phyloP scores from a whole-genome alignment of 441 rosid species.

The Mallotus japonicus region DNA sequence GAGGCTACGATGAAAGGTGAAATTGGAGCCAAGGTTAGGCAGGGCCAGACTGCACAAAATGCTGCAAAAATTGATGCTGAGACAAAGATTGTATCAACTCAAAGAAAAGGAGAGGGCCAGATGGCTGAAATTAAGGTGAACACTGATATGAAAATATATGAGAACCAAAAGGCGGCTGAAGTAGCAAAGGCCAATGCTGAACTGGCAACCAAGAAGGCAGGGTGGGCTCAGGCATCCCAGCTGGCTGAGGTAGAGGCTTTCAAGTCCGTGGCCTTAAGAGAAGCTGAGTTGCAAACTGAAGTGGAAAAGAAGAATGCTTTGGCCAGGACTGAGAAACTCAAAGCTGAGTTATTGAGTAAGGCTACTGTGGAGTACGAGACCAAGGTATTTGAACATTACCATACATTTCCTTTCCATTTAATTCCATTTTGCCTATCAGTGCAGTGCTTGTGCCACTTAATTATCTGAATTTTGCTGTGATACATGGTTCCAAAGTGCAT shows the following conservation, averaged over 20 bases:
- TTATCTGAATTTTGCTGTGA: too few species aligned
- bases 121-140: conserved; percentile 52
- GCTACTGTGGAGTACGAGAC: conserved; percentile 72
- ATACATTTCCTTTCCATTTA: too few species aligned
- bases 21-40: conserved; percentile 44
- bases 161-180: conserved; percentile 59
- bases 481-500: too few species aligned
- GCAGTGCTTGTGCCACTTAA: too few species aligned
- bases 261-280: conserved; percentile 54
- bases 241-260: conserved; percentile 65
- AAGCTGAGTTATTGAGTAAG: conserved; percentile 57
- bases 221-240: conserved; percentile 46
- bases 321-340: conserved; percentile 57
- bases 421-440: too few species aligned
- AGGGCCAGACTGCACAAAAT: conserved; percentile 56
- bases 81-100: conserved; percentile 49
- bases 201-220: conserved; percentile 58
- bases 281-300: conserved; percentile 59
- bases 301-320: conserved; percentile 62
- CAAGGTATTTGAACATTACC: conserved; percentile 31
- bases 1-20: conserved; percentile 70
- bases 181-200: conserved; percentile 61
- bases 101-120: conserved; percentile 1
- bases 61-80: conserved; percentile 65
- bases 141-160: conserved; percentile 56